Evolutionary conservation across 192 early-diverging fungal species (phyloP), one percentile per base, ranked within the genome.

Genomic region (Diversispora epigaea): DNA sequence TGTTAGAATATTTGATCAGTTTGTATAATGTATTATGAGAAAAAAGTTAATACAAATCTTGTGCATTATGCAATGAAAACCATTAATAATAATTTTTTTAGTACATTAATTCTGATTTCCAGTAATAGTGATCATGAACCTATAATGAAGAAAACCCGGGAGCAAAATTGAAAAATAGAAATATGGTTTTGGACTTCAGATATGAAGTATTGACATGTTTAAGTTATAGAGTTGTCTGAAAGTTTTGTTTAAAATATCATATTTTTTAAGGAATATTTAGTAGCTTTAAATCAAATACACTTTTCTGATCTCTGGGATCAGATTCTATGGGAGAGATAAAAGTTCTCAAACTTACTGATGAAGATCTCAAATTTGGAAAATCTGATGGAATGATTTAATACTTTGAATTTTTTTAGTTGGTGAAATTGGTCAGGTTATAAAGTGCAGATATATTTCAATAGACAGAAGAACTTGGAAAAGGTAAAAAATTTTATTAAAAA

Each of bases 201-300:
- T 64, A 64, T 64, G 62, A 64, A 64, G 6, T 64, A 39, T 64
- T 64, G 40, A 39, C n/a, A 60, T 60, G 62, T 64, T 64, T 64
- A 64, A 64, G 62, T 64, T 19, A 56, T 64, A 64, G 6, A 64
- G 2, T 64, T 64, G 7, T 64, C 40, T 0, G 40, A 64, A 6
- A 39, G 17, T 39, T 39, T 39, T 64, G 17, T 64, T 64, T 64
- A 1, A 64, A 1, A 64, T 64, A 64, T 64, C 17, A 21, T 4
- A 32, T 64, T 39, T 39, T 64, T 32, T 64, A 64, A 64, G 62
- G 62, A 6, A 39, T 64, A 32, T 39, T 32, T 64, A 43, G n/a
- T 64, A 64, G 17, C 6, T 32, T 6, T 64, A 64, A 6, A 3
- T 39, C 6, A 6, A 39, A 64, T 0, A 64, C 62, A 64, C n/a